Conservation (phyloP, 208 protist species). For the Wallacemonas sp. region DNA sequence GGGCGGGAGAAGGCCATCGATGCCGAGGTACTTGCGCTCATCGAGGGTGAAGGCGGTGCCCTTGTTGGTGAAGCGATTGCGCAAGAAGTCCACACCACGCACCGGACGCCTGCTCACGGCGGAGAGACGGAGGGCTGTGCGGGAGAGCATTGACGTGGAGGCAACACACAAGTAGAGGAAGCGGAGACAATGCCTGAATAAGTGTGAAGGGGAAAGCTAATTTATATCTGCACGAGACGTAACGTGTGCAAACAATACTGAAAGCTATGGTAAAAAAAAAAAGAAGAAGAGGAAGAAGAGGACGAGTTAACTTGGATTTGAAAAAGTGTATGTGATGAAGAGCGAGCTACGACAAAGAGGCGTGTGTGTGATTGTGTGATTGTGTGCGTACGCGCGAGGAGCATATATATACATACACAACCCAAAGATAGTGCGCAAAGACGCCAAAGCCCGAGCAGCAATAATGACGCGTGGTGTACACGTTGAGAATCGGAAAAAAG, state of each 20-base stretch:
- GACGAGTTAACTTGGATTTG: constrained; percentile 12
- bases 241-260: neutral
- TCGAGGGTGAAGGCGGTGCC: constrained; percentile 55
- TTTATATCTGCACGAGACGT: neutral
- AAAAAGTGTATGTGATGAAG: constrained; percentile 6
- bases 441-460: no score
- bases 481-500: constrained; percentile 3
- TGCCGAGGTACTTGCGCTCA: constrained; percentile 53
- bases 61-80: constrained; percentile 65
- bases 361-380: no score
- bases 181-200: neutral
- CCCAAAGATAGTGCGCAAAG: no score
- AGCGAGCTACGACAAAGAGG: no score
- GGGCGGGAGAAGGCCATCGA: constrained; percentile 57
- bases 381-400: no score
- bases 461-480: no score
- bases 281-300: constrained; percentile 13
- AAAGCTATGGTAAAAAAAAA: neutral
- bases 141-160: constrained; percentile 23
- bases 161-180: neutral
- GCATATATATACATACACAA: no score
- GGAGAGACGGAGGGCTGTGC: constrained; percentile 23
- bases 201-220: neutral
- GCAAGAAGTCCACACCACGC: constrained; percentile 64
- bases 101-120: constrained; percentile 13